Evolutionary conservation across 768 basidiomycete genomes (phyloP).

Genomic region (Tephrocybe sp.): DNA sequence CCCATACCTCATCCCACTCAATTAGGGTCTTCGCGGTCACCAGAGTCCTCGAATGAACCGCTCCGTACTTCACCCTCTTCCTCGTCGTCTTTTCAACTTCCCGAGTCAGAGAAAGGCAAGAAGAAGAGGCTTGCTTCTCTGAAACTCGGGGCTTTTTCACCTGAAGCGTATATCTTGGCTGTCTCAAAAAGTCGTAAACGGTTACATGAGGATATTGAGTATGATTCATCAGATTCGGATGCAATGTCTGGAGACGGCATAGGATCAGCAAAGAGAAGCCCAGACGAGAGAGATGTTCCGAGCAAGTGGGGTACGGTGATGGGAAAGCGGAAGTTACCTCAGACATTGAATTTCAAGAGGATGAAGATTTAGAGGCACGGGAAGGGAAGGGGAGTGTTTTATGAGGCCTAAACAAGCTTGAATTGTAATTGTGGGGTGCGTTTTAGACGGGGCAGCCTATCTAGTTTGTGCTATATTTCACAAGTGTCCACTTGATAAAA

Average conservation of each 20-base stretch:
- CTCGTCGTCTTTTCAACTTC: no score
- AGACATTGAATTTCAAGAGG: constrained; percentile 1
- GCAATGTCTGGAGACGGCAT: no score
- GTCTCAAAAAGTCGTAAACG: not conserved
- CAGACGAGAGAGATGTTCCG: no score
- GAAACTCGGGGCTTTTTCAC: not conserved
- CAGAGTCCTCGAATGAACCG: not conserved
- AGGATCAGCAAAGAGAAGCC: no score
- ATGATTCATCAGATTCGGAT: not conserved
- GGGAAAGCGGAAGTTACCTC: constrained; percentile 4
- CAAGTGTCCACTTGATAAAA: no score
- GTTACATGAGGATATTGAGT: no score
- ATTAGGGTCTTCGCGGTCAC: not conserved
- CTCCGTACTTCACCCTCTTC: not conserved
- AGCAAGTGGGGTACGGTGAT: not conserved
- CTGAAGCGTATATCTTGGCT: not conserved
- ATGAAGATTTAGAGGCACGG: no score
- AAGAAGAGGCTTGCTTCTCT: not conserved
- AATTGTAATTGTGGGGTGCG: no score
- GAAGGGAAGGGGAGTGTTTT: no score
- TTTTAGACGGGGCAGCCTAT: no score
- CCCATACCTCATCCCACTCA: not conserved
- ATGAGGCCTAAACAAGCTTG: no score
- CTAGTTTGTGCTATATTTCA: no score
- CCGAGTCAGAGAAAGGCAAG: not conserved